Evolutionary conservation across 371 early-diverging fungal species (phyloP), one percentile per base, ranked within the genome.

Genomic region (Rhizopus arrhizus): DNA sequence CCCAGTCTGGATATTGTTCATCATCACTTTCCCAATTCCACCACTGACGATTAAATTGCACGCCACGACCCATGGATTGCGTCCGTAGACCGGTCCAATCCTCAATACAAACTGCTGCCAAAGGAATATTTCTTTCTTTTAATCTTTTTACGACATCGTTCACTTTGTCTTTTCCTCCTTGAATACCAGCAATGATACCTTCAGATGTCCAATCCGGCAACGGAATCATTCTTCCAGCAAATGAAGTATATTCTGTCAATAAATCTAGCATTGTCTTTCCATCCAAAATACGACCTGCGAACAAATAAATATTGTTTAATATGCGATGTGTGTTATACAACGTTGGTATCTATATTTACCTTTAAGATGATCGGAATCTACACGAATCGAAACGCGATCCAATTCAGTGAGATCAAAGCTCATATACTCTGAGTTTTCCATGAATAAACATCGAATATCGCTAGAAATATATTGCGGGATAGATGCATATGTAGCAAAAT

Each of bases 11-110:
- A 53, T 84, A 80, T 0, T 71, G 58, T 6, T 36, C 61, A 31
- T 61, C 61, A 48, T 74, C 80, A 35, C 66, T 59, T 57, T 83
- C 81, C 81, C 81, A 81, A 42, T 79, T 77, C 81, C 80, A 81
- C 80, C 81, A 82, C 12, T 73, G 58, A 5, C 77, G 66, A 43
- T 60, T 65, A 29, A 69, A 59, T 15, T 62, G 59, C 4, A 28
- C 15, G 34, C 66, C 65, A 15, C 61, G 66, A 5, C 63, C 61
- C 1, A 60, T 53, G 11, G 66, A 61, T 41, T 77, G 75, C 28
- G 54, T 38, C 4, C 81, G 73, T 38, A 67, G 62, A 31, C 84
- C 84, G 51, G 72, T 72, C 82, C 84, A 83, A 49, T 83, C 84
- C 35, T 77, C 68, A 9, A 83, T 45, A 57, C 70, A 75, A 3